Evolutionary conservation across 495 filamentous ascomycete genomes (phyloP).

Genomic region (Neohortaea acidophila): DNA sequence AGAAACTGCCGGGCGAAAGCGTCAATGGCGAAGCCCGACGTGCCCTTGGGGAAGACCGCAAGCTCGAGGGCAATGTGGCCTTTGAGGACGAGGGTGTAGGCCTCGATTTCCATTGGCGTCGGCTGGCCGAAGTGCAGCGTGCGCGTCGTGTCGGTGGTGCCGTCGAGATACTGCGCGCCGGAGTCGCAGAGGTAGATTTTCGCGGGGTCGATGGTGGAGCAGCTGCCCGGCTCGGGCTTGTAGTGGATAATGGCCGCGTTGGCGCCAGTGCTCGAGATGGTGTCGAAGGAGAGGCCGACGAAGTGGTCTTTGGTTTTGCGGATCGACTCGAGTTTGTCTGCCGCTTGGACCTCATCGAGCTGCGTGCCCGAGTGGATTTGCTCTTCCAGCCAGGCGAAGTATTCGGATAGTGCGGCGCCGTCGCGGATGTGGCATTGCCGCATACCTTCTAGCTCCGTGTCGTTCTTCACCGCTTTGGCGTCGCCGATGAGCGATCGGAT

Average conservation of each 20-base stretch:
- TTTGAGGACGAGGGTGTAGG: constrained; percentile 92
- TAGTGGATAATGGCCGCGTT: constrained; percentile 98
- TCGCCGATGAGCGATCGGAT: constrained; percentile 77
- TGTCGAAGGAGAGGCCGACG: constrained; percentile 85
- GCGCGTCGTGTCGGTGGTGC: constrained; percentile 90
- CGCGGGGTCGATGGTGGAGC: constrained; percentile 70
- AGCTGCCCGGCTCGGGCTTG: constrained; percentile 71
- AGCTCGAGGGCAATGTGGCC: constrained; percentile 85
- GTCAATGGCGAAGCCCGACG: constrained; percentile 84
- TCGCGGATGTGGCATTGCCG: constrained; percentile 85
- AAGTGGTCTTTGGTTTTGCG: constrained; percentile 70
- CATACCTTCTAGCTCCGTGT: constrained; percentile 84
- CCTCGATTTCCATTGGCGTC: constrained; percentile 68
- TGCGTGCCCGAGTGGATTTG: constrained; percentile 54
- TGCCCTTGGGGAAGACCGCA: constrained; percentile 86
- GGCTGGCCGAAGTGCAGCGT: constrained; percentile 87
- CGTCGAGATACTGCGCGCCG: constrained; percentile 86
- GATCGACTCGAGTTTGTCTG: constrained; percentile 75
- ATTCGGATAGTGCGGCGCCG: constrained; percentile 80
- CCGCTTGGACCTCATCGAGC: constrained; percentile 78
- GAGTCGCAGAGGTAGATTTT: constrained; percentile 94
- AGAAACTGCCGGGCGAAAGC: constrained; percentile 77
- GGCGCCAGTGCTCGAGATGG: constrained; percentile 86
- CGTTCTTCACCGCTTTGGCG: constrained; percentile 95
- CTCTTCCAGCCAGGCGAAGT: constrained; percentile 94